Base-by-base conservation (phyloP, 208 protist species). In the Polymyxa betae region DNA sequence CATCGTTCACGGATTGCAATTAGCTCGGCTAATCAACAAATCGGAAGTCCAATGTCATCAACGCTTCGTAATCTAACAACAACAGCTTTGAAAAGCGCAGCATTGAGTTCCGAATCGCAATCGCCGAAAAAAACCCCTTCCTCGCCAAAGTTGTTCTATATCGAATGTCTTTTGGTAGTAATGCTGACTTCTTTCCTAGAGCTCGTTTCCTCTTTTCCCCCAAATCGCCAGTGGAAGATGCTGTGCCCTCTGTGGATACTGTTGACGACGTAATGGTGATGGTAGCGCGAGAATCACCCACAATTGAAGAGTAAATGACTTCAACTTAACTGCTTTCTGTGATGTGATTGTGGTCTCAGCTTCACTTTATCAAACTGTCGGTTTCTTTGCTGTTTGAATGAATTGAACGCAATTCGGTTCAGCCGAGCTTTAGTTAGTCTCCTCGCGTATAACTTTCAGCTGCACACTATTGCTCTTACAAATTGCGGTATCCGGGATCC, bases 231-330 rank as follows among this genome's bases (percentile, higher is more conserved):
- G n/a, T 82, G 35, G 40, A 82, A 82, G 16, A 45, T 5, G 16
- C 5, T 5, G 5, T 12, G 5, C 5, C 16, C 35, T 20, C 5
- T 45, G n/a, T 82, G 5, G 72, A 82, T 35, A 82, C 72, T 43
- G 35, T 82, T 35, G 72, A 82, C n/a, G 72, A 82, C 35, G 40
- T 82, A 45, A 82, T 82, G 72, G n/a, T n/a, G 35, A 82, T 43
- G n/a, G 40, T 82, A 38, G 72, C 72, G 5, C 72, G 72, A 40
- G 72, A 82, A 35, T 82, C 72, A 20, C 72, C 72, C 16, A 40
- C 16, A 35, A 82, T 82, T 43, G 40, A 82, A 82, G 72, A 82
- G 72, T 82, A 40, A 82, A n/a, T 35, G 40, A n/a, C 40, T 40
- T 35, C 16, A 45, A n/a, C 12, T 82, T 82, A n/a, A 20, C n/a